A percentile compares a stretch with the other conserved stretches of the same genome.
Conservation (phyloP, 345 rosid genomes). For the Rhizophora mangle region DNA sequence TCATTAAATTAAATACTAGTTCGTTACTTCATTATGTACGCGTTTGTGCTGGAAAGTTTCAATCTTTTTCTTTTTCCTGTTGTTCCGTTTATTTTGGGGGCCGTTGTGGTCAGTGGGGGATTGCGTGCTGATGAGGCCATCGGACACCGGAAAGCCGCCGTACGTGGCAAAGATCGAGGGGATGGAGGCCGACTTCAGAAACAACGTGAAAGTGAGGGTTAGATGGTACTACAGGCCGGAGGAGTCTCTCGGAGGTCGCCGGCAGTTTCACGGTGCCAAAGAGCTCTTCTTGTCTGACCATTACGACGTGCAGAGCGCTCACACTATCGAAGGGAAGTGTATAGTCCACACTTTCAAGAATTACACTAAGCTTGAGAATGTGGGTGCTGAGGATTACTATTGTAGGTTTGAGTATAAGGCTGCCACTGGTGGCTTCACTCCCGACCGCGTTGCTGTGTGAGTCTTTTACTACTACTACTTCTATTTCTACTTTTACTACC, state of each 20-base stretch:
- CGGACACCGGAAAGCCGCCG: slow-evolving; percentile 64
- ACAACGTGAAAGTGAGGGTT: slow-evolving; percentile 65
- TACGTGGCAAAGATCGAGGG: slow-evolving; percentile 80
- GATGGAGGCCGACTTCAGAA: slow-evolving; percentile 65
- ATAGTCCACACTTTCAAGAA: slow-evolving; percentile 70
- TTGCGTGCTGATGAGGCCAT: slow-evolving; percentile 84
- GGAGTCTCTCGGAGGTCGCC: slow-evolving; percentile 78
- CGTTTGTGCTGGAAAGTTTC: not conserved
- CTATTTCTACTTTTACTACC: not conserved
- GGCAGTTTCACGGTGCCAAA: slow-evolving; percentile 86
- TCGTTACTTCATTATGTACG: not conserved
- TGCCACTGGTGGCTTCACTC: slow-evolving; percentile 74
- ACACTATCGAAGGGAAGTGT: slow-evolving; percentile 83
- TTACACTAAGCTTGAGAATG: slow-evolving; percentile 73
- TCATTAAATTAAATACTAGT: too few species aligned
- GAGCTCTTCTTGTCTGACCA: slow-evolving; percentile 92
- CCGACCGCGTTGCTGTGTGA: slow-evolving; percentile 91
- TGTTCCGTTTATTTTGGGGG: slow-evolving; percentile 9
- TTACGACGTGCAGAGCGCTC: slow-evolving; percentile 70
- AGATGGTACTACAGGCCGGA: slow-evolving; percentile 92
- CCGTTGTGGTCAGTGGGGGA: slow-evolving; percentile 48
- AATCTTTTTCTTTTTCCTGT: slow-evolving; percentile 5
- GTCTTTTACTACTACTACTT: slow-evolving; percentile 20
- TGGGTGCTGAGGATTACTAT: slow-evolving; percentile 77
- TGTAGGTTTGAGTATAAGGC: slow-evolving; percentile 85